A percentile compares a stretch with the other conserved stretches of the same genome.
Evolutionary conservation across 306 rosid genomes (phyloP).

Genomic region (Albizia julibrissin): DNA sequence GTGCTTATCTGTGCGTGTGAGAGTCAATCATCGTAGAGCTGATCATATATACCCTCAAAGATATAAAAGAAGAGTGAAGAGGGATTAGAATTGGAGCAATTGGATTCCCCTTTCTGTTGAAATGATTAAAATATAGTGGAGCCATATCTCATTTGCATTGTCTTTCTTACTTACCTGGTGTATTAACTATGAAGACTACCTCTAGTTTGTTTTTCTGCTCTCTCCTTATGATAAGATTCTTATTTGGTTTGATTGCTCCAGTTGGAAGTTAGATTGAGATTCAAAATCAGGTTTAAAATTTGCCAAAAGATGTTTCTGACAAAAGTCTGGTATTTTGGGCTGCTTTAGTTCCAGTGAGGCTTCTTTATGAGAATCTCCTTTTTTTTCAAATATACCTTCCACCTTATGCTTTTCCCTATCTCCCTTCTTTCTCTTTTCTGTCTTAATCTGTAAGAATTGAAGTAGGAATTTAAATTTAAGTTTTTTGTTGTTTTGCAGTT

Average conservation of each 20-base stretch:
- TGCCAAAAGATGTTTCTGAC: conserved; percentile 51
- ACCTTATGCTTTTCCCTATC: conserved; percentile 70
- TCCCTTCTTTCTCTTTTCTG: conserved; percentile 51
- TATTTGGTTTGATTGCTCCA: conserved; percentile 27
- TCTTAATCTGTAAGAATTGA: conserved; percentile 53
- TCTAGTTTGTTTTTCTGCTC: neutral
- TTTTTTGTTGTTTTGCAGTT: conserved; percentile 55
- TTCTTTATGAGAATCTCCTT: conserved; percentile 63
- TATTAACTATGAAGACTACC: neutral
- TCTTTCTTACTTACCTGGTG: neutral
- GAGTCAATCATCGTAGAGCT: conserved; percentile 25
- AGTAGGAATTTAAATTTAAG: conserved; percentile 45
- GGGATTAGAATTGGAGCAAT: conserved; percentile 17
- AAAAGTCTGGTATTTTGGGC: conserved; percentile 59
- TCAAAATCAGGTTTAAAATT: conserved; percentile 35
- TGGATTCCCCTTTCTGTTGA: conserved; percentile 24
- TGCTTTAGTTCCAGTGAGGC: conserved; percentile 70
- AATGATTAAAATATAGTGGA: neutral
- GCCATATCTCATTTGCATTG: neutral
- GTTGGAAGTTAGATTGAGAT: conserved; percentile 32
- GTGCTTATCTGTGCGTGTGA: neutral
- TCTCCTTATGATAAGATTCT: neutral
- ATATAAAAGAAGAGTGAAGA: conserved; percentile 1
- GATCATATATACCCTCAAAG: neutral
- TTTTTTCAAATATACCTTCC: neutral